Evolutionary conservation across 2,329 filamentous ascomycete species (phyloP).

Genomic region (Zalaria obscura): DNA sequence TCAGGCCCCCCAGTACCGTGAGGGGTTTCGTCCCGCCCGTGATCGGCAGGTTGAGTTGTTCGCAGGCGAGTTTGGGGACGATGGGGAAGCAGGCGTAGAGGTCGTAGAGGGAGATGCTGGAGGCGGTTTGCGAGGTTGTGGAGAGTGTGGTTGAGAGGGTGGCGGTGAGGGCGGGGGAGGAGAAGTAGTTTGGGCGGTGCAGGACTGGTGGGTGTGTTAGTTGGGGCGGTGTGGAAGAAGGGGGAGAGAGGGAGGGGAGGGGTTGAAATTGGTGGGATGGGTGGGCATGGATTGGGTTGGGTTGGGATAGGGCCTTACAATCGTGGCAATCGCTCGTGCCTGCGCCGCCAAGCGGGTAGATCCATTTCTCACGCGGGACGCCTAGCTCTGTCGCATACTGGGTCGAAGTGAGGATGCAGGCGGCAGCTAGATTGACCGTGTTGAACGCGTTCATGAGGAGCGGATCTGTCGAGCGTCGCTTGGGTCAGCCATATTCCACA

Average conservation of each 20-base stretch:
- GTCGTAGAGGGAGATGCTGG: slow-evolving; percentile 44
- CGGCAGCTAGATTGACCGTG: slow-evolving; percentile 48
- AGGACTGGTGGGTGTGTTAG: slow-evolving; percentile 36
- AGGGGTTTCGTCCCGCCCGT: slow-evolving; percentile 34
- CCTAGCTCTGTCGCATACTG: slow-evolving; percentile 40
- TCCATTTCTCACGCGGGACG: slow-evolving; percentile 42
- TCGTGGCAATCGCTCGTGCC: slow-evolving; percentile 43
- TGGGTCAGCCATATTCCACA: too few species aligned
- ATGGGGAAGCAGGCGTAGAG: slow-evolving; percentile 59
- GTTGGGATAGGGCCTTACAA: slow-evolving; percentile 26
- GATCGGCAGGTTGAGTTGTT: slow-evolving; percentile 42
- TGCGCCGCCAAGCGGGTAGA: slow-evolving; percentile 50
- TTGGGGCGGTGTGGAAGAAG: background rate
- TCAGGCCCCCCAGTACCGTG: slow-evolving; percentile 50
- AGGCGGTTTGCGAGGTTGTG: too few species aligned
- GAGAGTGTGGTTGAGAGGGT: slow-evolving; percentile 25
- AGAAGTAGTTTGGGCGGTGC: slow-evolving; percentile 44
- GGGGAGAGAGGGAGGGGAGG: too few species aligned
- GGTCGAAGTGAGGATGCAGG: slow-evolving; percentile 45
- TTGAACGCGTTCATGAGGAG: slow-evolving; percentile 61
- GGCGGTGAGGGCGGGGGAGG: slow-evolving; percentile 42
- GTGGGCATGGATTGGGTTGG: too few species aligned
- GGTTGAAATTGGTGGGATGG: too few species aligned
- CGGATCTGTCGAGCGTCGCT: slow-evolving; percentile 36
- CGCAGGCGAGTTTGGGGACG: slow-evolving; percentile 50